These are phyloP conservation scores for Echeveria elegans DNA, from an alignment of 164 flowering plant species.

Conservation along the genomic window DNA sequence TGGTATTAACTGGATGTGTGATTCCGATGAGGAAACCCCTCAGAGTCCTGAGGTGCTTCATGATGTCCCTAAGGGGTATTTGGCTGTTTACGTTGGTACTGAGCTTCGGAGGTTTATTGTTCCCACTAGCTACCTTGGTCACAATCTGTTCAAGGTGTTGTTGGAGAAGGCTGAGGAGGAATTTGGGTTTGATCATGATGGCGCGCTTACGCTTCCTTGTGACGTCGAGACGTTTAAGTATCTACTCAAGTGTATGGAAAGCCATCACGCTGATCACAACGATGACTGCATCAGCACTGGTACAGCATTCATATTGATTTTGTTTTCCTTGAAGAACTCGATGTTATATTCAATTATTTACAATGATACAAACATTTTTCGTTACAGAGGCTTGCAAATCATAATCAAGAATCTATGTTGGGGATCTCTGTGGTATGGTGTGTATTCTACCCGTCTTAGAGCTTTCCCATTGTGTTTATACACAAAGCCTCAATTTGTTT, in stretches of 20 bases:
- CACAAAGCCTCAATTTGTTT: too few species aligned
- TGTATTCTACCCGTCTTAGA: too few species aligned
- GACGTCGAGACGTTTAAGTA: too few species aligned
- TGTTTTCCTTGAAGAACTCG: not conserved
- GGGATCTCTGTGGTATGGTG: too few species aligned
- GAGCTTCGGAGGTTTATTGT: constrained; percentile 91
- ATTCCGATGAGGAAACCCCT: constrained; percentile 78
- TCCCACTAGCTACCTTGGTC: constrained; percentile 72
- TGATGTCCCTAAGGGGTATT: constrained; percentile 75
- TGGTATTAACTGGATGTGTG: constrained; percentile 23
- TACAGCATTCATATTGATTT: too few species aligned
- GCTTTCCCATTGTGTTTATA: too few species aligned
- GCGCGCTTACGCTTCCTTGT: constrained; percentile 80
- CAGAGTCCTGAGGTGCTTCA: constrained; percentile 57
- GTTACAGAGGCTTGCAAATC: not conserved
- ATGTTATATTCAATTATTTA: not conserved
- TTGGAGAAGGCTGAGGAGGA: constrained; percentile 89
- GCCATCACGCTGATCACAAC: too few species aligned
- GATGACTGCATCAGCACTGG: too few species aligned
- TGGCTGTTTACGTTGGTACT: constrained; percentile 84
- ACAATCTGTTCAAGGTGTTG: constrained; percentile 59
- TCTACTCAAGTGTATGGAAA: constrained; percentile 63
- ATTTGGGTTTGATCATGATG: constrained; percentile 75
- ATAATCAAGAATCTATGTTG: not conserved
- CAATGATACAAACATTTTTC: not conserved